Conservation (phyloP, 768 basidiomycete genomes). For the Panaeolus papilionaceus region DNA sequence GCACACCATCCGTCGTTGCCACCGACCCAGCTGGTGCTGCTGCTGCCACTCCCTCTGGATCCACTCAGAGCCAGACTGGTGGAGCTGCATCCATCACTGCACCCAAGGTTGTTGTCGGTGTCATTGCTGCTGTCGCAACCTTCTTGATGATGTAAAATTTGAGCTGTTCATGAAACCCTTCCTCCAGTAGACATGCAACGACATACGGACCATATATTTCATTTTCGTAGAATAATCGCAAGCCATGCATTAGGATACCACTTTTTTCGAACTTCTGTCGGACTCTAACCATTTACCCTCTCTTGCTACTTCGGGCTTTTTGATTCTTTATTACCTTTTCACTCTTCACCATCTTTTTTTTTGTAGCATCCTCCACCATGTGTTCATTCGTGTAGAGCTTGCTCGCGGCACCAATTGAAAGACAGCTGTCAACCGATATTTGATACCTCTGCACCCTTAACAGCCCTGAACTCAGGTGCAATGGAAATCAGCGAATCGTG, state of each 20-base stretch:
- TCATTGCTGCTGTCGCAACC: slow-evolving; percentile 51
- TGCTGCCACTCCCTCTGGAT: slow-evolving; percentile 30
- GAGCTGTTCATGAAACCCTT: background rate
- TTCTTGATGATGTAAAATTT: slow-evolving; percentile 54
- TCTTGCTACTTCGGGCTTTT: slow-evolving; percentile 29
- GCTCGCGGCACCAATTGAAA: slow-evolving; percentile 7
- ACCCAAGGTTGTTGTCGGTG: slow-evolving; percentile 54
- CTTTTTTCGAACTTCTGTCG: slow-evolving; percentile 27
- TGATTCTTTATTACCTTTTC: slow-evolving; percentile 18
- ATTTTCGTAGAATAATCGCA: slow-evolving; percentile 34
- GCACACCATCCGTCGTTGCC: slow-evolving; percentile 29
- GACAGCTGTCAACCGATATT: slow-evolving; percentile 22
- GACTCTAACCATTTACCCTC: slow-evolving; percentile 19
- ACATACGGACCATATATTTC: slow-evolving; percentile 31
- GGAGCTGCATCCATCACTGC: slow-evolving; percentile 56
- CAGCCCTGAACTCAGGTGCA: too few species aligned
- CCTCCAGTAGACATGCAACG: slow-evolving; percentile 20
- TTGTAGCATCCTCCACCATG: slow-evolving; percentile 18
- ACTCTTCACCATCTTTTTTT: slow-evolving; percentile 22
- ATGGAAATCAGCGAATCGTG: slow-evolving; percentile 17
- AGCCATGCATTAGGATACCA: slow-evolving; percentile 32
- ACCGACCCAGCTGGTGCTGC: slow-evolving; percentile 35
- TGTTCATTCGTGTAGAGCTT: slow-evolving; percentile 16
- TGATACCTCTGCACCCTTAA: slow-evolving; percentile 9
- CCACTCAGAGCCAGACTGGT: slow-evolving; percentile 34